These are phyloP conservation scores for Tilletia setariae DNA, from an alignment of 1,284 basidiomycete genomes.

Conservation along the genomic window DNA sequence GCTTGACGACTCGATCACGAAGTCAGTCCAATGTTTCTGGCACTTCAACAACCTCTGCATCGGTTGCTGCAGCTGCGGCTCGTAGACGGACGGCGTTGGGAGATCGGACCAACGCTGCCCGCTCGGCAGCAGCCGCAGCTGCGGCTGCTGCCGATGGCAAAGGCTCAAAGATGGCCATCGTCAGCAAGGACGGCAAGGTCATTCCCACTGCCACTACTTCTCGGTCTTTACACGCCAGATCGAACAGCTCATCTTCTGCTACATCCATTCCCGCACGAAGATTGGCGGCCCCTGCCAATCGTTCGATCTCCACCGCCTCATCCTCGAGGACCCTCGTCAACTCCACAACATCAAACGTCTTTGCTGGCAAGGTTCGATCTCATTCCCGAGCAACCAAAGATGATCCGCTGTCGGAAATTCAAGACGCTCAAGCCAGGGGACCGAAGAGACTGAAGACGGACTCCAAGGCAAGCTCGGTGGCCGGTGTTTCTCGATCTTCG, in stretches of 20 bases:
- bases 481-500: background rate
- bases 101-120: slow-evolving; percentile 11
- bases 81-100: slow-evolving; percentile 6
- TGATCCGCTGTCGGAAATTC: slow-evolving; percentile 3
- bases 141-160: background rate
- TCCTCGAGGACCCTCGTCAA: background rate
- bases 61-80: background rate
- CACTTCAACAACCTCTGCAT: background rate
- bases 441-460: slow-evolving; percentile 11
- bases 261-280: background rate
- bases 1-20: slow-evolving; percentile 11
- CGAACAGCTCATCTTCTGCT: background rate
- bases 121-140: background rate
- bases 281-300: background rate
- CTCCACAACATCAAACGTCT: background rate
- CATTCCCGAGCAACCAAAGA: slow-evolving; percentile 13
- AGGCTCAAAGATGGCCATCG: slow-evolving; percentile 1
- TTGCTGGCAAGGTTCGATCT: slow-evolving; percentile 6
- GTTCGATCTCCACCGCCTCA: background rate
- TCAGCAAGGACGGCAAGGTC: background rate
- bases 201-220: background rate
- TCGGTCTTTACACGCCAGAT: background rate
- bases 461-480: background rate
- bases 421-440: background rate
- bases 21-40: slow-evolving; percentile 4